Conservation (phyloP, 768 basidiomycete species). For the Leccinellum luteum region DNA sequence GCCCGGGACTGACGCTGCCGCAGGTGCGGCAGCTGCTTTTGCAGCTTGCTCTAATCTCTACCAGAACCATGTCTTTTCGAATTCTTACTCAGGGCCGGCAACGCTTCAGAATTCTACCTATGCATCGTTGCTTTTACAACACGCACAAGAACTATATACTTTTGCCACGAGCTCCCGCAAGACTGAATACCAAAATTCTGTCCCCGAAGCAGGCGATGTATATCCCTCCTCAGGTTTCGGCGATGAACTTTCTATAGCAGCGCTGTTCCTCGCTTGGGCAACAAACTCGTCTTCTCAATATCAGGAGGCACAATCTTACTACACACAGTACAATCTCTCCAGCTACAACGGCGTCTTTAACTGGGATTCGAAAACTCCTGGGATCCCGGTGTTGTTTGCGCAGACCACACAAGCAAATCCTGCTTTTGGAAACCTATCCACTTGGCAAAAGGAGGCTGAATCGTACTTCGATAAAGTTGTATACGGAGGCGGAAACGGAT, state of each 20-base stretch:
- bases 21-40: constrained; percentile 82
- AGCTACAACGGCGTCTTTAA: constrained; percentile 66
- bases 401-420: constrained; percentile 66
- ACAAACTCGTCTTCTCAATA: constrained; percentile 60
- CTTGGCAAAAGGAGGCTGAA: constrained; percentile 73
- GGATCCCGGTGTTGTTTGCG: constrained; percentile 68
- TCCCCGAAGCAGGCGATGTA: constrained; percentile 57
- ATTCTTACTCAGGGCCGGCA: constrained; percentile 55
- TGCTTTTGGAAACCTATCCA: constrained; percentile 52
- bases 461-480: constrained; percentile 72
- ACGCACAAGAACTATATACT: constrained; percentile 71
- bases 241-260: constrained; percentile 75
- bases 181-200: constrained; percentile 65
- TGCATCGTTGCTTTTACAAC: constrained; percentile 62
- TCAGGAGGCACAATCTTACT: constrained; percentile 61
- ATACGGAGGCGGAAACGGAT: constrained; percentile 50
- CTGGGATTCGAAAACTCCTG: constrained; percentile 86
- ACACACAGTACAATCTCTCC: constrained; percentile 52
- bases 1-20: constrained; percentile 90
- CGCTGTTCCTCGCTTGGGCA: constrained; percentile 72
- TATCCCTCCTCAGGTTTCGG: constrained; percentile 73
- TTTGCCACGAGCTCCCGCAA: constrained; percentile 71
- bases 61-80: constrained; percentile 53
- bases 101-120: constrained; percentile 73
- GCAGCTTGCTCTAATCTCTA: constrained; percentile 85